Base-by-base conservation (phyloP, 768 basidiomycete species). In the Podaxis rugospora region DNA sequence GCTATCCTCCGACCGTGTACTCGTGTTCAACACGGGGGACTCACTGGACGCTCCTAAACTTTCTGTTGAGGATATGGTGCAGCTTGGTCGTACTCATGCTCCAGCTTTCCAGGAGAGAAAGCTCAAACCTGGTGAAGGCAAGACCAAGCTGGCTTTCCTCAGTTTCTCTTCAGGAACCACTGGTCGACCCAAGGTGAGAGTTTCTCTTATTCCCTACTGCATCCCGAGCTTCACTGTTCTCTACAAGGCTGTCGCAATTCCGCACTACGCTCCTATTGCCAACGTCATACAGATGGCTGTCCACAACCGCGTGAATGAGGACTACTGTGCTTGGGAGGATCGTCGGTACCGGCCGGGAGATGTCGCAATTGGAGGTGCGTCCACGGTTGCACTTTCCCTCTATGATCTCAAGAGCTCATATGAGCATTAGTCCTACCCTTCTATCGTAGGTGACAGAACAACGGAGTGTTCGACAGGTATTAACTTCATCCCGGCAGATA, bases 131-230 rank as follows among this genome's bases (percentile, higher is more conserved):
- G 86, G 86, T 1, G 89, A 91, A 71, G 88, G 75, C 16, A 88
- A 77, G 71, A 86, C 80, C 10, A 91, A 88, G 68, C 68, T 90
- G 13, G 89, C 90, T 0, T 83, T 90, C 62, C 72, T 90, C 27
- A 84, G 80, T 67, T 90, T 90, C 67, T 90, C 88, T 0, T 89
- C 88, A 21, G 82, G 82, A 59, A 92, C 89, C 0, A 92, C 90
- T 1, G 89, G 90, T 0, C 82, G 76, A 62, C 89, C 90, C 0
- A 89, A 91, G 82, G 86, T 85, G 44, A 21, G 51, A 16, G 42
- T 18, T 16, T 9, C 42, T 16, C 14, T 49, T 25, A 28, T 47
- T 32, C 5, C 18, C 16, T 46, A 11, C 50, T 27, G 14, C 10
- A 25, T 18, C 21, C 55, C 23, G 28, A 39, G 18, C 53, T 18